These are phyloP conservation scores for Candida insectalens DNA, from an alignment of 805 yeast species.

Conservation along the genomic window DNA sequence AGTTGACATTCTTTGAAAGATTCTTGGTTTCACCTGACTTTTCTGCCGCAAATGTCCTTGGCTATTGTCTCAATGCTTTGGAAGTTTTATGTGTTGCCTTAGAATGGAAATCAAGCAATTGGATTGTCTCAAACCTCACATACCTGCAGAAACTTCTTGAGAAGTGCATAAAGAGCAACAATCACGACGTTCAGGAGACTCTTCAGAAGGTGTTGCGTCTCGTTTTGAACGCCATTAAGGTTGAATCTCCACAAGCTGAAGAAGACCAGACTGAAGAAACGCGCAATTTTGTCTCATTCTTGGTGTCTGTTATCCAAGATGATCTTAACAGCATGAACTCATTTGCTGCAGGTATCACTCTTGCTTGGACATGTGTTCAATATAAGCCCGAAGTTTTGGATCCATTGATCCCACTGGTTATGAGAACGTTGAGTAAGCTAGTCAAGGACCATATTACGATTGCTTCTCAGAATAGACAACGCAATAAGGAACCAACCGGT, in stretches of 20 bases:
- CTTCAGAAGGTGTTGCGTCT: constrained; percentile 66
- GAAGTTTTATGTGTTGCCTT: constrained; percentile 81
- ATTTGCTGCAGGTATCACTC: constrained; percentile 79
- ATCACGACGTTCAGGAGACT: constrained; percentile 80
- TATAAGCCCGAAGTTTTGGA: constrained; percentile 69
- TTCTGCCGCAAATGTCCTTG: constrained; percentile 55
- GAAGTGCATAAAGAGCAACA: constrained; percentile 71
- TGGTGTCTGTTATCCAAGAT: constrained; percentile 66
- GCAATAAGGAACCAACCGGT: constrained; percentile 14
- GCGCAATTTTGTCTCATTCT: constrained; percentile 47
- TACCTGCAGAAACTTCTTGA: constrained; percentile 68
- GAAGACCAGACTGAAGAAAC: constrained; percentile 56
- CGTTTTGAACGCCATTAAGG: constrained; percentile 56
- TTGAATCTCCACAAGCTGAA: constrained; percentile 29
- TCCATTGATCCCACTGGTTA: constrained; percentile 60
- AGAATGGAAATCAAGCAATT: constrained; percentile 62
- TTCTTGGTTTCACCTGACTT: constrained; percentile 73
- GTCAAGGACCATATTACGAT: constrained; percentile 78
- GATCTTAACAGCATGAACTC: constrained; percentile 65
- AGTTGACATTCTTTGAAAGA: constrained; percentile 79
- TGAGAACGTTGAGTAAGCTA: constrained; percentile 82
- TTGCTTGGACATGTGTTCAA: constrained; percentile 72
- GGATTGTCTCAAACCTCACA: constrained; percentile 68
- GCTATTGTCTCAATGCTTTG: constrained; percentile 81
- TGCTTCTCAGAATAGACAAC: constrained; percentile 23